Evolutionary conservation across 306 rosid species (phyloP), one percentile per base, ranked within the genome.

Genomic region (Medicago ruthenica): DNA sequence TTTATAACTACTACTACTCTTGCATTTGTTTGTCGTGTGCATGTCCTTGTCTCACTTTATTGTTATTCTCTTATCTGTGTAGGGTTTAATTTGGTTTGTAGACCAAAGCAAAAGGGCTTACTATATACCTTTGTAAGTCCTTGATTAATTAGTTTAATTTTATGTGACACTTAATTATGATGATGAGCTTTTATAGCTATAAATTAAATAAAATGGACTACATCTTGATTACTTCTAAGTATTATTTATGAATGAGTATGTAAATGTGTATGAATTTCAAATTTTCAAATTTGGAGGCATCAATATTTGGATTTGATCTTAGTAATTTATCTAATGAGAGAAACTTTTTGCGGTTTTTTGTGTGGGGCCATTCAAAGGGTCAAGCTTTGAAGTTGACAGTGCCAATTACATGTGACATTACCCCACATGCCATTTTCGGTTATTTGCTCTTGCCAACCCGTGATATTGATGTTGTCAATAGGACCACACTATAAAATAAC

Each of bases 21-120:
- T 50, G 69, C 76, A 67, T 82, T 48, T 72, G 60, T 36, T 7
- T 81, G 48, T 83, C 68, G 75, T 79, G 84, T 81, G 78, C 84
- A 77, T 77, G 85, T 77, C 75, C 42, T 18, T 83, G 40, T 77
- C 76, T 78, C 62, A 71, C 41, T 67, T 53, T 79, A 51, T 37
- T 15, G 51, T 67, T 64, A 47, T 76, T 58, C 45, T 71, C 80
- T 81, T 13, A 54, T 63, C 73, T 61, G 39, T 20, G 81, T 83
- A 83, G 89, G 90, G 89, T 81, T 53, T 58, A 58, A 58, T 58
- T 86, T 85, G 88, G 76, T 79, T 67, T 59, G 74, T 78, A 78
- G 83, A 80, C 89, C 80, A 50, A 55, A 66, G 75, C 77, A 40
- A 74, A 61, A 61, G 34, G 71, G 72, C 5, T 61, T 60, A 45